Evolutionary conservation across 345 rosid genomes (phyloP).

Genomic region (Odontarrhena argentea): DNA sequence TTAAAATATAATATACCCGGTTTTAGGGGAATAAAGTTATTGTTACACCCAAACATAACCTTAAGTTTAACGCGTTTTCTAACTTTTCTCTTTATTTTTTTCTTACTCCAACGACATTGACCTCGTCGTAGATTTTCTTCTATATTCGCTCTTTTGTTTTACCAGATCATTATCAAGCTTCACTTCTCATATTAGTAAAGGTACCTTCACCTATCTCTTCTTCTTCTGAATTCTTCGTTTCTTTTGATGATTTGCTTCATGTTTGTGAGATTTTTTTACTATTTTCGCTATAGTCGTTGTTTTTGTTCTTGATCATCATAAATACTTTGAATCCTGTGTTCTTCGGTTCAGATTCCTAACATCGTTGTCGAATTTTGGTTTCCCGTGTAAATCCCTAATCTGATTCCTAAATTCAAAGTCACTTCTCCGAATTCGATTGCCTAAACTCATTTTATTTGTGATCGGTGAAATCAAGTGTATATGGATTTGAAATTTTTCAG

Average conservation of each 20-base stretch:
- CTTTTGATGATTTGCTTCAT: not conserved
- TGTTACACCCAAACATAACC: not conserved
- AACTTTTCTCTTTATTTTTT: not conserved
- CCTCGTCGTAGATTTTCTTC: slow-evolving; percentile 13
- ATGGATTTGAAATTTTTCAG: not conserved
- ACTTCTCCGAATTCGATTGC: not conserved
- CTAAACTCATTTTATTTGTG: not conserved
- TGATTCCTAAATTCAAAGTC: not conserved
- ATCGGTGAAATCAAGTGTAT: not conserved
- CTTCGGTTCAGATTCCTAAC: not conserved
- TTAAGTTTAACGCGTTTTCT: slow-evolving; percentile 28
- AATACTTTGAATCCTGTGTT: not conserved
- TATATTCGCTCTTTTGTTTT: not conserved
- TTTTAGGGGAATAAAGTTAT: not conserved
- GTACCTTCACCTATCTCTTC: slow-evolving; percentile 26
- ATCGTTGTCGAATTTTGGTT: not conserved
- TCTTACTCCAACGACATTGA: slow-evolving; percentile 18
- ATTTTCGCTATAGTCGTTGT: not conserved
- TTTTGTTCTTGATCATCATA: slow-evolving; percentile 10
- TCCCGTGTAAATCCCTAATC: not conserved
- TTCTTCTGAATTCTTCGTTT: not conserved
- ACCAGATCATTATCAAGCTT: slow-evolving; percentile 16
- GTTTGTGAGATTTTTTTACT: not conserved
- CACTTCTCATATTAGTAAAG: slow-evolving; percentile 8
- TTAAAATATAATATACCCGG: too few relatives aligned